Evolutionary conservation across 805 yeast genomes (phyloP), one percentile per base, ranked within the genome.

Genomic region (Metschnikowia baotianmanensis): DNA sequence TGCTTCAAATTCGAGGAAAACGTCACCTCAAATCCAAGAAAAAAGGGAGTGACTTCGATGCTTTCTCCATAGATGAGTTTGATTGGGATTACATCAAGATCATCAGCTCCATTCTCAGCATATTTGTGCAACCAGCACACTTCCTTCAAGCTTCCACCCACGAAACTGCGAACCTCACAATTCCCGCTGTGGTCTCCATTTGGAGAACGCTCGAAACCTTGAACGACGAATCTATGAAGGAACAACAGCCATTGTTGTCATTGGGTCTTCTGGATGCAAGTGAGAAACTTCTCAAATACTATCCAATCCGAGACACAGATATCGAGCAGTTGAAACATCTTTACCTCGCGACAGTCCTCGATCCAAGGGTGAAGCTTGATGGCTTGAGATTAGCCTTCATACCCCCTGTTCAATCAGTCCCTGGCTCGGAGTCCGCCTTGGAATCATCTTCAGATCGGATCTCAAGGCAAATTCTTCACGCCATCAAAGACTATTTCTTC

Each of bases 271-370:
- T 6, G 30, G 17, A 24, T 20, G 36, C 36, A 24, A 10, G 7
- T 23, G 22, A 23, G 18, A 17, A 23, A 24, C 21, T 33, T 10
- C 36, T 33, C 24, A 17, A 33, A 16, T 13, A 24, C 11, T 33
- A 33, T 15, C 36, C 29, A 5, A 33, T 33, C 17, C 8, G 17
- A 11, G 21, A 33, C 16, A 3, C 21, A 10, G 29, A 33, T n/a
- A 33, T 33, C 30, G 22, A 16, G 30, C 36, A 12, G 21, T 6
- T 33, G 22, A 33, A 23, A 18, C 8, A 33, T 22, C 36, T 33
- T 16, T 33, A 33, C 17, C 22, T 33, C 21, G 23, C 36, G 15
- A 33, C 35, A 18, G 17, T 33, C 22, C 36, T 33, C n/a, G 36
- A 33, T 22, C 35, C 35, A 6, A 15, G 24, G 16, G 8, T 21